Conservation (phyloP, 1,284 basidiomycete genomes). For the Omphalotus olearius region DNA sequence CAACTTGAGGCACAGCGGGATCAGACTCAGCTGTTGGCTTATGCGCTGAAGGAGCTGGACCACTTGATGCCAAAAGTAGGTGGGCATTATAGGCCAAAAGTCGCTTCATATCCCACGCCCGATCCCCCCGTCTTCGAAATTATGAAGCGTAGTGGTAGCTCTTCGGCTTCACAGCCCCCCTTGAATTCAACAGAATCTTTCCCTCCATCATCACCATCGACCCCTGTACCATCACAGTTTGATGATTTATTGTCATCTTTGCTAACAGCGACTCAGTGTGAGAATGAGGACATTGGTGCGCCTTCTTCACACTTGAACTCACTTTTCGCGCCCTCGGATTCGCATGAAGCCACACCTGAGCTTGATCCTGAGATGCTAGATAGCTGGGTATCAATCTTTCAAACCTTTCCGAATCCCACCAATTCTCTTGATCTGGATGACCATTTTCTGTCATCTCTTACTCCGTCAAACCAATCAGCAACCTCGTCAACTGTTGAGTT, state of each 20-base stretch:
- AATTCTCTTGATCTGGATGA: not conserved
- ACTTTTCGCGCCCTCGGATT: not conserved
- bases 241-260: conserved; percentile 38
- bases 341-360: conserved; percentile 12
- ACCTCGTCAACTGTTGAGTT: not conserved
- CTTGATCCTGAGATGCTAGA: conserved; percentile 40
- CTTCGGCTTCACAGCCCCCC: not conserved
- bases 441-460: not conserved
- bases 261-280: conserved; percentile 23
- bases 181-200: not conserved
- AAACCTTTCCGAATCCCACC: conserved; percentile 1
- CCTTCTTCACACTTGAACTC: not conserved
- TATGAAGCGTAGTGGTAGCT: not conserved
- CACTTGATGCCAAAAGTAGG: conserved; percentile 22
- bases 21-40: not conserved
- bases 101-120: conserved; percentile 23
- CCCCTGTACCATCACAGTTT: conserved; percentile 22
- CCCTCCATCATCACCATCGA: not conserved
- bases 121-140: not conserved
- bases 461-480: no score
- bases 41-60: conserved; percentile 6
- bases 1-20: not conserved
- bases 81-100: conserved; percentile 32
- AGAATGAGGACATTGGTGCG: conserved; percentile 3
- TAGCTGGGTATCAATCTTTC: conserved; percentile 46